Evolutionary conservation across 352 stramenopile genomes (phyloP).

Genomic region (Halophytophthora batemanensis): DNA sequence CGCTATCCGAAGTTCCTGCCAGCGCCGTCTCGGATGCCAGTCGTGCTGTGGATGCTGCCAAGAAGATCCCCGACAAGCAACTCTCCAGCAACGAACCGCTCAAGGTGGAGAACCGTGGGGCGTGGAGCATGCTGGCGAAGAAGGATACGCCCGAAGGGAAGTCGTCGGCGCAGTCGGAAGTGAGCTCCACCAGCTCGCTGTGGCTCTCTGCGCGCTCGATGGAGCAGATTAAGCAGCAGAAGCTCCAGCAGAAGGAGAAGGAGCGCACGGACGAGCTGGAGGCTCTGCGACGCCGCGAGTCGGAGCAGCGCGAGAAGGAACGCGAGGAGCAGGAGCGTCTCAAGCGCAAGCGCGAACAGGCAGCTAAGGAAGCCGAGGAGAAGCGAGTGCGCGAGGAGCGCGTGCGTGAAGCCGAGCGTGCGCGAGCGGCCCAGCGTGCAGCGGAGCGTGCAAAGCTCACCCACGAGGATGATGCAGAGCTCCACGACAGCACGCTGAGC

Average conservation of each 20-base stretch:
- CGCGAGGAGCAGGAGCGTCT: constrained; percentile 67
- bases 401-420: constrained; percentile 54
- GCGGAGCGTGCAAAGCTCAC: constrained; percentile 69
- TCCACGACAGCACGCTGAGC: constrained; percentile 68
- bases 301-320: constrained; percentile 64
- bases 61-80: constrained; percentile 78
- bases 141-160: constrained; percentile 66
- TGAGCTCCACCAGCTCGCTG: constrained; percentile 71
- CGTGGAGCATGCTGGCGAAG: constrained; percentile 80
- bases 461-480: constrained; percentile 56
- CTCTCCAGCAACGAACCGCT: constrained; percentile 55
- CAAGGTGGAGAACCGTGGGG: constrained; percentile 77
- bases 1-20: constrained; percentile 36
- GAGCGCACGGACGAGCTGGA: constrained; percentile 67
- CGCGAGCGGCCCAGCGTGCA: constrained; percentile 45
- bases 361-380: constrained; percentile 44
- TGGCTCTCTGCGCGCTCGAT: constrained; percentile 82
- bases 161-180: constrained; percentile 54
- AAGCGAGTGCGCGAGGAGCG: constrained; percentile 57
- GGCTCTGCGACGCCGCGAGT: constrained; percentile 59
- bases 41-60: constrained; percentile 53
- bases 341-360: constrained; percentile 49
- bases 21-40: constrained; percentile 29
- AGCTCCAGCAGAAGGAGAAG: constrained; percentile 82
- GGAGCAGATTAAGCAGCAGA: constrained; percentile 88